Evolutionary conservation across 768 basidiomycete species (phyloP), one percentile per base, ranked within the genome.

Genomic region (Hygrophoropsis aurantiaca): DNA sequence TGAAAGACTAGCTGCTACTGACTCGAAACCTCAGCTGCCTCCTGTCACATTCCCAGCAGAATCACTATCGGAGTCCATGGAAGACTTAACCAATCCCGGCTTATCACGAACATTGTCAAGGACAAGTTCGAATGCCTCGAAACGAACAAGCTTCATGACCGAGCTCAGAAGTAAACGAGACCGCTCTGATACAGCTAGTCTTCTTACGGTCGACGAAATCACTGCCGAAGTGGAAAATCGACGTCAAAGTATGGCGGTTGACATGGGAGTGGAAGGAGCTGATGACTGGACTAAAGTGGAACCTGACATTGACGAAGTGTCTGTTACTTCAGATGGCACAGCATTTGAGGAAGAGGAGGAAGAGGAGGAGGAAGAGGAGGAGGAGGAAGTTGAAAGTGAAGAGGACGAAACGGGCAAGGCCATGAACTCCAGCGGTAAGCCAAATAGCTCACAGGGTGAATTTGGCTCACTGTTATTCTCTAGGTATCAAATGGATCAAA

Each of bases 171-270:
- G 82, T 64, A 89, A 84, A 62, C 82, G 88, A 18, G 92, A 97
- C 58, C 75, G 79, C 32, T 89, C 88, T 0, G 93, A 95, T 59
- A 91, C 92, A 7, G 91, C 90, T 4, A 93, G 90, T 55, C 69
- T 97, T 58, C 78, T 97, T 67, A 99, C 95, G 0, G 90, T 99
- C 19, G 95, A 99, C 59, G 93, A 99, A 68, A 97, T 99, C 58
- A 97, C 97, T 0, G 94, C 92, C 9, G 89, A 95, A 59, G 89
- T 99, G 7, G 95, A 88, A 63, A 73, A 72, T 47, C 73, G 81
- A 30, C 70, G 80, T 48, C 80, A 76, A 44, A 82, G 78, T 56
- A 75, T 71, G 56, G 69, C 64, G 4, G 70, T 68, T 33, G 70
- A 69, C 39, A 66, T 63, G 51, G 74, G 73, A 20, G 69, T 73